Evolutionary conservation across 768 basidiomycete species (phyloP).

Genomic region (Tricholomella constricta): DNA sequence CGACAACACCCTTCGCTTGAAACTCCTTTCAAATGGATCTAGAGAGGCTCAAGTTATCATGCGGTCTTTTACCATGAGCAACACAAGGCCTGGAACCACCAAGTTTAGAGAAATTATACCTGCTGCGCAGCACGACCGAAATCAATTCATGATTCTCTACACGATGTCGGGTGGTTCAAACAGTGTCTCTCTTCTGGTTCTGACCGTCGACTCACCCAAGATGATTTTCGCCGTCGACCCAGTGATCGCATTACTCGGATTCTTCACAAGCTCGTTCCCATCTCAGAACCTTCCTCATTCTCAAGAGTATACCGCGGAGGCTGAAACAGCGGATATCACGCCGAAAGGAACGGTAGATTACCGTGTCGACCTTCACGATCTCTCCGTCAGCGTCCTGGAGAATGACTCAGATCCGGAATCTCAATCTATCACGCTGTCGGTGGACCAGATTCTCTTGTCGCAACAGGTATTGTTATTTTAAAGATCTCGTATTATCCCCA

Average conservation of each 20-base stretch:
- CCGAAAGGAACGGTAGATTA: conserved; percentile 46
- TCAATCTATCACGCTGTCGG: conserved; percentile 83
- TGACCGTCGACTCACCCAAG: conserved; percentile 91
- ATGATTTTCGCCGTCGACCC: conserved; percentile 93
- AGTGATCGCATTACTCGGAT: conserved; percentile 83
- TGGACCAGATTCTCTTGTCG: conserved; percentile 83
- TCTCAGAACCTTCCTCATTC: conserved; percentile 11
- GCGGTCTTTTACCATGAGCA: conserved; percentile 90
- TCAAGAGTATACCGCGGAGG: neutral
- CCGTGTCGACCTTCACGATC: conserved; percentile 87
- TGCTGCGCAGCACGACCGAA: conserved; percentile 81
- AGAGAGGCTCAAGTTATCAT: conserved; percentile 85
- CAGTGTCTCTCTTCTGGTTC: conserved; percentile 66
- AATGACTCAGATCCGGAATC: conserved; percentile 76
- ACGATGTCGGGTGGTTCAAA: conserved; percentile 66
- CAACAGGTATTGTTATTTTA: conserved; percentile 69
- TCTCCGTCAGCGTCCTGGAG: conserved; percentile 87
- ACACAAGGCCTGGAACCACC: conserved; percentile 79
- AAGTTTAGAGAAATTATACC: conserved; percentile 96
- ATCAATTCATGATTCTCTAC: conserved; percentile 93
- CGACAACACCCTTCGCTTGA: conserved; percentile 75
- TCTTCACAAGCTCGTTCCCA: conserved; percentile 66
- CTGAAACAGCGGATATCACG: neutral
- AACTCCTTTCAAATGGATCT: conserved; percentile 81
- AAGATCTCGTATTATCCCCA: neutral